Evolutionary conservation across 192 early-diverging fungal species (phyloP).

Genomic region (Geranomyces michiganensis): DNA sequence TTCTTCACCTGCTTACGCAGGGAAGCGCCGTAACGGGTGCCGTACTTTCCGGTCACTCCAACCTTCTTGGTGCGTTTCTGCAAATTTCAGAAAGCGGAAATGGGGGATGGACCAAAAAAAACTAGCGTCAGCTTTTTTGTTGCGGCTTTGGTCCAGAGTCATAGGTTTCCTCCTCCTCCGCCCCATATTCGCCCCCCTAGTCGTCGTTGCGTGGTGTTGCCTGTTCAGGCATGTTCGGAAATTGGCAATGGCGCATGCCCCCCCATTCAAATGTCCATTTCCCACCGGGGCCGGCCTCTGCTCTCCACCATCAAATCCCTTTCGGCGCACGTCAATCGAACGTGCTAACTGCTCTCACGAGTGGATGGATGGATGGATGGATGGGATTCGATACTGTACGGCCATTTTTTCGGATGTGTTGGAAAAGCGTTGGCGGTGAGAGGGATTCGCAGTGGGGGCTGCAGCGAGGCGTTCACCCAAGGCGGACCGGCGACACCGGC

Average conservation of each 20-base stretch:
- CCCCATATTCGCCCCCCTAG: neutral
- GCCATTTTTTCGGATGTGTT: neutral
- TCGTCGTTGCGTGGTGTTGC: neutral
- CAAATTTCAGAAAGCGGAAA: neutral
- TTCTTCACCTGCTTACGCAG: slow-evolving; percentile 96
- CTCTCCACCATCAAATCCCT: too few species aligned
- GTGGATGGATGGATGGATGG: slow-evolving; percentile 17
- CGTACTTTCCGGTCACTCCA: slow-evolving; percentile 99
- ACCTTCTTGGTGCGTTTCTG: slow-evolving; percentile 97
- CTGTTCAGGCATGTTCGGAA: too few species aligned
- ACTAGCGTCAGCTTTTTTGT: neutral
- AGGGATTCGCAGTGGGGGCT: neutral
- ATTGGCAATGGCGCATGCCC: too few species aligned
- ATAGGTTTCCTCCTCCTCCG: neutral
- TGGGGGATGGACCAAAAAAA: neutral
- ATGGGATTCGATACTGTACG: neutral
- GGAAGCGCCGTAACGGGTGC: slow-evolving; percentile 99
- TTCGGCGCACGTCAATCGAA: neutral
- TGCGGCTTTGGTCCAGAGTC: neutral
- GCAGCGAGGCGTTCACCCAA: neutral
- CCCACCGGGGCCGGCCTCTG: too few species aligned
- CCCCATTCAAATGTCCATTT: too few species aligned
- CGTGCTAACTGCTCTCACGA: neutral
- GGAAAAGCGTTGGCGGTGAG: neutral
- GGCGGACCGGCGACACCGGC: too few species aligned